Evolutionary conservation across 306 rosid species (phyloP).

Genomic region (Comarum palustre): DNA sequence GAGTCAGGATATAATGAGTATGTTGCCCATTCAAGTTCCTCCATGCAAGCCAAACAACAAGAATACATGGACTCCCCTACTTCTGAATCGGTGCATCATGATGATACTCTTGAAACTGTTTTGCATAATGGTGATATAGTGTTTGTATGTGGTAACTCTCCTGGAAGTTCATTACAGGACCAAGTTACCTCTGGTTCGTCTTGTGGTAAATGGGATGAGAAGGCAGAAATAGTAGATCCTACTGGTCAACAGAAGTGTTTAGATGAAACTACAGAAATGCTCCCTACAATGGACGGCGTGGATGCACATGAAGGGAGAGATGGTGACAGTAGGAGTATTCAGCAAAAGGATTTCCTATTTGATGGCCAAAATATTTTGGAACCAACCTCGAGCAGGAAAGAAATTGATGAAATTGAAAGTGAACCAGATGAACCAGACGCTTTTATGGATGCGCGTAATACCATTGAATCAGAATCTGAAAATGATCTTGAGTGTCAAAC

Average conservation of each 20-base stretch:
- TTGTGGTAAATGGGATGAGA: slow-evolving; percentile 87
- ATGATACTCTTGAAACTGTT: slow-evolving; percentile 37
- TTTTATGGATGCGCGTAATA: slow-evolving; percentile 90
- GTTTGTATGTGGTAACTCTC: slow-evolving; percentile 46
- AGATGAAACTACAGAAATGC: slow-evolving; percentile 41
- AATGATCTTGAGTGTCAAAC: slow-evolving; percentile 68
- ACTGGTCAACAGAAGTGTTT: slow-evolving; percentile 35
- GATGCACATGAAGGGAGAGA: slow-evolving; percentile 35
- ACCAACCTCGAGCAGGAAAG: slow-evolving; percentile 34
- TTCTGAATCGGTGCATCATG: slow-evolving; percentile 42
- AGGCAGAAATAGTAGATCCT: slow-evolving; percentile 75
- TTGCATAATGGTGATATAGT: slow-evolving; percentile 34
- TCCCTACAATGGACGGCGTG: slow-evolving; percentile 29
- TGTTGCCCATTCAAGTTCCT: slow-evolving; percentile 53
- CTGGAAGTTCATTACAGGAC: slow-evolving; percentile 46
- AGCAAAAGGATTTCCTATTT: slow-evolving; percentile 33
- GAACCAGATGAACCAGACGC: slow-evolving; percentile 81
- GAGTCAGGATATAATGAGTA: slow-evolving; percentile 65
- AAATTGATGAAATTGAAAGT: slow-evolving; percentile 65
- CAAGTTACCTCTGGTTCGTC: slow-evolving; percentile 56
- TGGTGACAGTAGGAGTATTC: slow-evolving; percentile 37
- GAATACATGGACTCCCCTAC: slow-evolving; percentile 50
- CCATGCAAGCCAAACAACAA: slow-evolving; percentile 44
- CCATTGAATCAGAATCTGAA: slow-evolving; percentile 84
- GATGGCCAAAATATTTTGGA: slow-evolving; percentile 40